phyloP scores from a whole-genome alignment of 352 stramenopile genomes.

The Phytophthora melonis region DNA sequence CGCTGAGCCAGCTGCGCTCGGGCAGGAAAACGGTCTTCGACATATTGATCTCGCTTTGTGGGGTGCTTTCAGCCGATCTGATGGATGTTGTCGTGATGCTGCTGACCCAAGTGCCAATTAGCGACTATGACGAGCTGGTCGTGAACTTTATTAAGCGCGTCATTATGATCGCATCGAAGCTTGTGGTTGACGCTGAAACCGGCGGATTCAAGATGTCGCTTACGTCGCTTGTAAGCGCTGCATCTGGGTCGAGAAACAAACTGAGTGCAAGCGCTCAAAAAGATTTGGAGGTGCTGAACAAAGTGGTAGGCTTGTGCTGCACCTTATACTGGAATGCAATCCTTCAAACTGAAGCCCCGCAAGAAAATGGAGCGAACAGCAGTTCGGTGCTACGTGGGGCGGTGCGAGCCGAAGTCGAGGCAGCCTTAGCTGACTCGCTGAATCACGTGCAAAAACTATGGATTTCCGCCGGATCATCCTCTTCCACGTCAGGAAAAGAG shows the following conservation, averaged over 20 bases:
- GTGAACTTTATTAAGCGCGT: slow-evolving; percentile 84
- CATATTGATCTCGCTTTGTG: slow-evolving; percentile 73
- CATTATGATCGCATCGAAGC: slow-evolving; percentile 77
- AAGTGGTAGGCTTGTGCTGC: slow-evolving; percentile 75
- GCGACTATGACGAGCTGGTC: slow-evolving; percentile 82
- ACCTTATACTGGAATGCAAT: slow-evolving; percentile 86
- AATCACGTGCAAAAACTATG: slow-evolving; percentile 79
- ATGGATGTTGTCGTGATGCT: slow-evolving; percentile 81
- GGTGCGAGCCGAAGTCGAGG: slow-evolving; percentile 63
- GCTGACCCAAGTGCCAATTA: slow-evolving; percentile 73
- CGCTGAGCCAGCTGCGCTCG: slow-evolving; percentile 71
- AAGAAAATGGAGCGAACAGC: slow-evolving; percentile 11
- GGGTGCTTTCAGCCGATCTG: slow-evolving; percentile 73
- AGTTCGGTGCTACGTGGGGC: slow-evolving; percentile 33
- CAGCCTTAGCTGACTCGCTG: slow-evolving; percentile 72
- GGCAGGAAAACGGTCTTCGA: slow-evolving; percentile 79
- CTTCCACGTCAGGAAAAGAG: slow-evolving; percentile 67
- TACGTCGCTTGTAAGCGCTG: slow-evolving; percentile 67
- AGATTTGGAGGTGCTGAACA: slow-evolving; percentile 77
- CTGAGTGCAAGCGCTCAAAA: slow-evolving; percentile 62
- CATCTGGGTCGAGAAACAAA: slow-evolving; percentile 59
- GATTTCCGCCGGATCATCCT: slow-evolving; percentile 52
- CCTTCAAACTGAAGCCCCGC: slow-evolving; percentile 42
- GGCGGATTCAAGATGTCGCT: slow-evolving; percentile 77
- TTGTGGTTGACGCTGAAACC: slow-evolving; percentile 73